Base-by-base conservation (phyloP, 192 early-diverging fungal genomes). In the Martensiomyces pterosporus region DNA sequence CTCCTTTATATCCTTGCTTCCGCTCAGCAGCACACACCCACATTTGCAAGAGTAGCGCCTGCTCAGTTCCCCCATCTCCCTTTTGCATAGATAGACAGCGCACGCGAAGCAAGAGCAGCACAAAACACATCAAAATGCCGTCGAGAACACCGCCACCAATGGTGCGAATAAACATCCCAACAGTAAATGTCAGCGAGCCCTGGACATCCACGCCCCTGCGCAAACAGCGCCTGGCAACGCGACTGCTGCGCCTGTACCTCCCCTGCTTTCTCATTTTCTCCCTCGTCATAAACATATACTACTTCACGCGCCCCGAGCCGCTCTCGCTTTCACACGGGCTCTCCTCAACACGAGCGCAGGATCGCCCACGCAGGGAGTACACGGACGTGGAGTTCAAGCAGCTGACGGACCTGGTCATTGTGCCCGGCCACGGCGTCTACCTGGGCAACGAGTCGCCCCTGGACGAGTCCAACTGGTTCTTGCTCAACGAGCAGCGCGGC, bases 151-250 rank as follows among this genome's bases (percentile, higher is more conserved):
- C 67, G 53, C 57, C 61, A 44, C 53, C 68, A 9, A 47, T 50
- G 49, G 70, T 74, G 41, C 70, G 70, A 37, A 74, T 74, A 46
- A 74, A 74, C 63, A 74, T 74, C 32, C 70, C 70, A 26, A 74
- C 70, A 16, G 64, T 74, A 14, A 74, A 65, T 47, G 46, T 74
- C 43, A 55, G 60, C 51, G 70, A 74, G 15, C 39, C 54, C 0
- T 74, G 70, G 70, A 25, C 70, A 32, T 60, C 70, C 16, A 51
- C 70, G 23, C 70, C 70, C 25, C 39, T 74, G 35, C 70, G 70
- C 59, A 74, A 67, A 23, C 62, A 67, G 35, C 70, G 64, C 8
- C 44, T 74, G 19, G 46, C 53, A 12, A 26, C 51, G 15, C 62
- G 60, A 9, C 25, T 67, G 3, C 33, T 74, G 22, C 59, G 55